phyloP scores from a whole-genome alignment of 2,329 filamentous ascomycete species.

The Talaromyces marneffei region DNA sequence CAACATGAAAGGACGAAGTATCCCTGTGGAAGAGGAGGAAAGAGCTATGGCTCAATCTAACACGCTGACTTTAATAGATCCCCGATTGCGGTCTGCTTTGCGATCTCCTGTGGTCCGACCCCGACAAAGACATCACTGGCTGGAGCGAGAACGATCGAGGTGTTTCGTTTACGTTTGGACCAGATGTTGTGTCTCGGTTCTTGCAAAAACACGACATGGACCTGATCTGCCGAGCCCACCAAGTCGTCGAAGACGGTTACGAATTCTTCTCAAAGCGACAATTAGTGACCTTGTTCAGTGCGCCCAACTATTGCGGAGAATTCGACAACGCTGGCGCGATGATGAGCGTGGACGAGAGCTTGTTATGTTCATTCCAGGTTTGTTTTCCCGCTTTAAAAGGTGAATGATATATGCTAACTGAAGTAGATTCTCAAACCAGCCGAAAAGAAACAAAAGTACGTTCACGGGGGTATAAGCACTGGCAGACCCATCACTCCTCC shows the following conservation, averaged over 20 bases:
- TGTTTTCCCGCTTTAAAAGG: slow-evolving; percentile 15
- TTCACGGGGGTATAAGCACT: slow-evolving; percentile 66
- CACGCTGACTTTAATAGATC: slow-evolving; percentile 60
- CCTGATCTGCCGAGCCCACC: slow-evolving; percentile 95
- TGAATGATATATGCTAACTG: neutral
- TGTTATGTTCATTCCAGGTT: slow-evolving; percentile 98
- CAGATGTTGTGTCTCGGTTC: slow-evolving; percentile 94
- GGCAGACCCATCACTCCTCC: slow-evolving; percentile 65
- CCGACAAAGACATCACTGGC: slow-evolving; percentile 97
- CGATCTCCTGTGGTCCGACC: slow-evolving; percentile 97
- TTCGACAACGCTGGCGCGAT: slow-evolving; percentile 99
- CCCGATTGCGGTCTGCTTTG: slow-evolving; percentile 96
- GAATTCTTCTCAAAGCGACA: slow-evolving; percentile 99
- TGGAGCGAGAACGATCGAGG: slow-evolving; percentile 99
- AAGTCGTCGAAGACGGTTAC: slow-evolving; percentile 98
- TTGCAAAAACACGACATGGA: slow-evolving; percentile 99
- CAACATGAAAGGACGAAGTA: neutral
- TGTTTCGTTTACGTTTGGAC: slow-evolving; percentile 97
- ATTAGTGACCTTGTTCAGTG: slow-evolving; percentile 93
- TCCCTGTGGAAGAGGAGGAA: neutral
- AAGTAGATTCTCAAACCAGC: slow-evolving; percentile 94
- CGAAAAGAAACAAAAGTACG: slow-evolving; percentile 99
- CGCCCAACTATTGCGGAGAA: slow-evolving; percentile 98
- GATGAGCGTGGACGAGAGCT: slow-evolving; percentile 99
- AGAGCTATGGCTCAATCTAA: slow-evolving; percentile 30